Conservation (phyloP, 352 stramenopile species). For the Globisporangium spinosum region DNA sequence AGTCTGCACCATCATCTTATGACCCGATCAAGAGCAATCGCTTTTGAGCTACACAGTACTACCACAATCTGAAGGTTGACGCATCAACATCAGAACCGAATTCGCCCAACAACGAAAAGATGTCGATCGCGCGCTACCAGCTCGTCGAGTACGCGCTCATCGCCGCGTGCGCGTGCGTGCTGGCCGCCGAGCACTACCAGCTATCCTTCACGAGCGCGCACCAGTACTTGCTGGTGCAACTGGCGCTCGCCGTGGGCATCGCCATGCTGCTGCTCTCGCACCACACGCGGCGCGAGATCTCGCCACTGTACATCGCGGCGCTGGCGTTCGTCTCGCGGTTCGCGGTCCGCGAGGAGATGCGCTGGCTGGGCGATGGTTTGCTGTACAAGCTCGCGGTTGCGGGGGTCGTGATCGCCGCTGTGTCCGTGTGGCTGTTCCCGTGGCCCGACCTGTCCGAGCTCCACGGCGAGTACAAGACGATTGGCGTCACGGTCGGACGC, state of each 20-base stretch:
- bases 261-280: conserved; percentile 29
- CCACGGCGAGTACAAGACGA: conserved; percentile 33
- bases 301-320: conserved; percentile 30
- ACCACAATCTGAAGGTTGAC: not conserved
- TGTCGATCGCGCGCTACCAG: conserved; percentile 15
- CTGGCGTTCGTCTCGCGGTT: conserved; percentile 11
- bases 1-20: not conserved
- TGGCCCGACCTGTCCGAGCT: conserved; percentile 48
- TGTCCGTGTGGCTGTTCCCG: conserved; percentile 44
- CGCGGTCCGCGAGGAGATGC: conserved; percentile 7
- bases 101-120: not conserved
- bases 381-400: conserved; percentile 12
- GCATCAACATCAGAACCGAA: not conserved
- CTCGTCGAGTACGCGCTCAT: conserved; percentile 26
- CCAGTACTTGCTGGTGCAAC: conserved; percentile 11
- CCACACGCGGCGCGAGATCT: conserved; percentile 29
- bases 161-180: conserved; percentile 5
- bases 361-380: not conserved
- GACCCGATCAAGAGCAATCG: not conserved
- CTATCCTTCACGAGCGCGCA: conserved; percentile 11
- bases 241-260: conserved; percentile 13
- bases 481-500: conserved; percentile 39
- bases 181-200: conserved; percentile 8
- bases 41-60: not conserved
- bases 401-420: conserved; percentile 21